These are phyloP conservation scores for Cladosporium sp. DNA, from an alignment of 2,329 filamentous ascomycete species.

Conservation along the genomic window DNA sequence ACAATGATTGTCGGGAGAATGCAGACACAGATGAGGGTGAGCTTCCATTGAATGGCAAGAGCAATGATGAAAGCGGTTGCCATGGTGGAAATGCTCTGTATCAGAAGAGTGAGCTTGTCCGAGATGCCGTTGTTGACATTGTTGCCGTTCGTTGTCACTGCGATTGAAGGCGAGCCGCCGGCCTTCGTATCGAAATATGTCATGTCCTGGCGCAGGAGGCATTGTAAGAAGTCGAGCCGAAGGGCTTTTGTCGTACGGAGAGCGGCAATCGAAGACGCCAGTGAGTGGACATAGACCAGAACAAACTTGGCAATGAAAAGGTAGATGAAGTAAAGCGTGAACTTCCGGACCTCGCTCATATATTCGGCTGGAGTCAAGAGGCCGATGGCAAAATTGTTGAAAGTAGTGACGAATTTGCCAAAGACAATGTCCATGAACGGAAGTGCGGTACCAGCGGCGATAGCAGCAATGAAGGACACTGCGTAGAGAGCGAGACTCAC, in stretches of 20 bases:
- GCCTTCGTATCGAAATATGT: slow-evolving; percentile 57
- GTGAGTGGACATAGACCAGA: slow-evolving; percentile 50
- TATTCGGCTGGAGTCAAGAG: not conserved
- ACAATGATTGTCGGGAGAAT: slow-evolving; percentile 42
- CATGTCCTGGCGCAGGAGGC: slow-evolving; percentile 59
- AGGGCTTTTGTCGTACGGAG: slow-evolving; percentile 45
- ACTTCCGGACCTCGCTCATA: slow-evolving; percentile 9
- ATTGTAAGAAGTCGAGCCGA: slow-evolving; percentile 57
- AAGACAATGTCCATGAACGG: slow-evolving; percentile 49
- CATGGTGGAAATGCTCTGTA: slow-evolving; percentile 34
- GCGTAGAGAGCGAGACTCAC: slow-evolving; percentile 24
- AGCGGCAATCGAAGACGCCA: slow-evolving; percentile 44
- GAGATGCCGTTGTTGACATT: slow-evolving; percentile 35
- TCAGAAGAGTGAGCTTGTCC: slow-evolving; percentile 32
- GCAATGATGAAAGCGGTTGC: slow-evolving; percentile 37
- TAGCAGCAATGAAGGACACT: slow-evolving; percentile 29
- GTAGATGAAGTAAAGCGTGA: slow-evolving; percentile 61
- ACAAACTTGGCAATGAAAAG: slow-evolving; percentile 62
- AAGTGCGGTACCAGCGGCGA: slow-evolving; percentile 40
- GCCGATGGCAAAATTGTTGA: slow-evolving; percentile 7
- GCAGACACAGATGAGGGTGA: slow-evolving; percentile 40
- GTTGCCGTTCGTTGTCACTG: slow-evolving; percentile 50
- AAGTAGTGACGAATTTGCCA: slow-evolving; percentile 40
- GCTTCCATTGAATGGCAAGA: slow-evolving; percentile 37
- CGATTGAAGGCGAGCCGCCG: slow-evolving; percentile 54